A percentile compares a stretch with the other conserved stretches of the same genome.
These are phyloP conservation scores for Talaromyces marneffei DNA, from an alignment of 2,329 filamentous ascomycete species.

Conservation along the genomic window DNA sequence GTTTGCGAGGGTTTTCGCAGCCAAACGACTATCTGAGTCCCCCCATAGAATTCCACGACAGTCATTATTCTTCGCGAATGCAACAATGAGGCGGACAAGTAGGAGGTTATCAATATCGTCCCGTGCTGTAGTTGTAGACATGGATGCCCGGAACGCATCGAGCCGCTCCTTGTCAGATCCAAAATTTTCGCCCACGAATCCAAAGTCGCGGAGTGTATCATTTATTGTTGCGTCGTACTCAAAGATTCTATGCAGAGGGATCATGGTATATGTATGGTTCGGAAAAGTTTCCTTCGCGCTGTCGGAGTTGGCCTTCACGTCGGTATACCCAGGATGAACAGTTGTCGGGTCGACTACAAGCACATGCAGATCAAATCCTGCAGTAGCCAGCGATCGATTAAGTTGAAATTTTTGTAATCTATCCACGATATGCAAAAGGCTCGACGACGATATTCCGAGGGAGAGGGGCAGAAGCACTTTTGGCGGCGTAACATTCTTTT, in stretches of 20 bases:
- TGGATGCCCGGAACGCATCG: conserved; percentile 50
- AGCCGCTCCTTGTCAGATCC: conserved; percentile 45
- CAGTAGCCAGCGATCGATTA: conserved; percentile 54
- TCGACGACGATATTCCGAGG: conserved; percentile 72
- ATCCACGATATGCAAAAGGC: conserved; percentile 70
- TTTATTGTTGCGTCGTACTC: conserved; percentile 32
- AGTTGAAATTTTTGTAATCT: conserved; percentile 62
- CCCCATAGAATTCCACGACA: conserved; percentile 74
- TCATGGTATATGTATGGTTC: conserved; percentile 55
- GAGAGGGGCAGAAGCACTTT: conserved; percentile 74
- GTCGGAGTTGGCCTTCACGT: conserved; percentile 33
- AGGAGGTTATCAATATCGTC: conserved; percentile 68
- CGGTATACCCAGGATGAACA: conserved; percentile 19
- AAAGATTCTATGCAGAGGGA: conserved; percentile 61
- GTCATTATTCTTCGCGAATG: conserved; percentile 52
- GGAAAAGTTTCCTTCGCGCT: conserved; percentile 57
- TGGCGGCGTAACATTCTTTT: conserved; percentile 33
- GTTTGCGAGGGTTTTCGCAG: conserved; percentile 77
- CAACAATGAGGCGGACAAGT: conserved; percentile 64
- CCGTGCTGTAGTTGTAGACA: conserved; percentile 69
- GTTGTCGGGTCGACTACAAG: conserved; percentile 39
- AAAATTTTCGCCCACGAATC: conserved; percentile 24
- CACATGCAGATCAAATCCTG: conserved; percentile 59
- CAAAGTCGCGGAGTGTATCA: conserved; percentile 29
- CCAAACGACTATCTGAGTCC: conserved; percentile 80